Evolutionary conservation across 345 rosid genomes (phyloP), one percentile per base, ranked within the genome.

Genomic region (Lepidium didymum): DNA sequence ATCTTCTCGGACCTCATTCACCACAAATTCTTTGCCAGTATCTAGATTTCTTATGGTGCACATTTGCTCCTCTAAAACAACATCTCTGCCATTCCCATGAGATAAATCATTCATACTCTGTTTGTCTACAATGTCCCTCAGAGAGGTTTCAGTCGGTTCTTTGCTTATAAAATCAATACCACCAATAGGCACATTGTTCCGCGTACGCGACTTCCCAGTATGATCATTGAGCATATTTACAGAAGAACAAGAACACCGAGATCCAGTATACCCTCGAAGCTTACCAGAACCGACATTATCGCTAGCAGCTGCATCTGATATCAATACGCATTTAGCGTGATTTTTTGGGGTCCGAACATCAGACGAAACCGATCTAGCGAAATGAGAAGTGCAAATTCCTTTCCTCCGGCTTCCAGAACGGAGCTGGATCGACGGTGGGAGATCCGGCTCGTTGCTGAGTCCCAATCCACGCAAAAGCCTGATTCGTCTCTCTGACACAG

Each of bases 21-120:
- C 91, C 41, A 93, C 87, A 78, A 93, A 88, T 80, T 87, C 87
- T 67, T 82, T 80, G 21, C 98, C 98, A 50, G 85, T 85, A 78
- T 90, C 98, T 50, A 93, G 88, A 77, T 90, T 85, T 80, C 79
- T 87, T 44, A 93, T 87, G 1, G 88, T 79, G 69, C 98, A 87
- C 56, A 69, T 84, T 66, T 79, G 82, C 45, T 76, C 80, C 67
- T 73, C 66, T 7, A 75, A 34, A 21, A 16, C 67, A 41, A 63
- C 56, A 27, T 51, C 68, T 65, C 76, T 82, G 19, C 74, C 80
- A 58, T 70, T 75, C 27, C 44, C 52, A 50, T 68, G 60, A 36
- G 38, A 33, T 13, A 60, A 65, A 58, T 56, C 1, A 7, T 12
- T 15, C 5, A 65, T 50, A 21, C 72, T 65, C 23, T 42, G 34